These are phyloP conservation scores for Nakazawaea siamensis DNA, from an alignment of 805 yeast genomes.

Conservation along the genomic window DNA sequence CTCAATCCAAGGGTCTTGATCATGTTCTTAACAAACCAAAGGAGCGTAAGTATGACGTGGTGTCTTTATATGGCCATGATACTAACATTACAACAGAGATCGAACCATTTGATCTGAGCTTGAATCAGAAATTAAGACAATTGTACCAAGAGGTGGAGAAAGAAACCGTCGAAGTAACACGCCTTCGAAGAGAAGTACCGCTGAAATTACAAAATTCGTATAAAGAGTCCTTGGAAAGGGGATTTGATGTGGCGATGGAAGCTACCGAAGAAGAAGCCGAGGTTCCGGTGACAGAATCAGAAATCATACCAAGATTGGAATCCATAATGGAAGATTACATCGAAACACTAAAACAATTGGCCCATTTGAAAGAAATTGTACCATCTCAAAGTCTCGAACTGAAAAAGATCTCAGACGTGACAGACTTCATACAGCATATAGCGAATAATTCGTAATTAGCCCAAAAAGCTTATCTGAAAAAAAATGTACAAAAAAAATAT, in stretches of 20 bases:
- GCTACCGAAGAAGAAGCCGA: neutral
- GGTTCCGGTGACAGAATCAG: too few species aligned
- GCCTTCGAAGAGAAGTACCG: constrained; percentile 48
- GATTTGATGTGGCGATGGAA: neutral
- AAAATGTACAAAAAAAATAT: too few species aligned
- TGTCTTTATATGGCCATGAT: neutral
- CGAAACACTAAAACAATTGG: neutral
- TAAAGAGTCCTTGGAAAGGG: constrained; percentile 17
- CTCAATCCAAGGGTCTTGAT: constrained; percentile 17
- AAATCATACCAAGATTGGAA: constrained; percentile 5
- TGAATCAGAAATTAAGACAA: constrained; percentile 52
- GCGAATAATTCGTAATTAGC: neutral
- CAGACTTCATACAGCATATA: constrained; percentile 1
- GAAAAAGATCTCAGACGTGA: constrained; percentile 5
- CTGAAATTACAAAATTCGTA: constrained; percentile 27
- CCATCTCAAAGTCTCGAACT: constrained; percentile 5
- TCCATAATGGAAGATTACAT: constrained; percentile 5
- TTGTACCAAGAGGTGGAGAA: constrained; percentile 54
- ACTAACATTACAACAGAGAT: constrained; percentile 23
- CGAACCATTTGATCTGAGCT: constrained; percentile 64
- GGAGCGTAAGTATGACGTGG: constrained; percentile 12
- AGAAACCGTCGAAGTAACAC: constrained; percentile 48
- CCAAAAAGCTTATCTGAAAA: too few species aligned
- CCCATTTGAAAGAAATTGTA: neutral
- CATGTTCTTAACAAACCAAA: constrained; percentile 16